These are phyloP conservation scores for Lachancea nothofagi DNA, from an alignment of 805 yeast species.

Conservation along the genomic window DNA sequence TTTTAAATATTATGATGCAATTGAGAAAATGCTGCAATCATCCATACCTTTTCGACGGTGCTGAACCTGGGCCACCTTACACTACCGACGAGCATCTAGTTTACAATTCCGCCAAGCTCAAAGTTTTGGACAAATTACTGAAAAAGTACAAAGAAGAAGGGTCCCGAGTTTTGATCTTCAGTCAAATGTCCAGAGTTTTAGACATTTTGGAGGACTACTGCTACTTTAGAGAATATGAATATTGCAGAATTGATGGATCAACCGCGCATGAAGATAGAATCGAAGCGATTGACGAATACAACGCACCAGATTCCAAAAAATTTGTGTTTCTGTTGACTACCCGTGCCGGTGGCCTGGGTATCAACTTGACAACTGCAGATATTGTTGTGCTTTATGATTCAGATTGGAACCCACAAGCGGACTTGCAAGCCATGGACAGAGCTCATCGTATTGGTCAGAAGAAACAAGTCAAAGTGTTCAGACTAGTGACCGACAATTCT, in stretches of 20 bases:
- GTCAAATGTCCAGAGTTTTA: constrained; percentile 78
- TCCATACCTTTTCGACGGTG: constrained; percentile 81
- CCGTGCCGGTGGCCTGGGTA: constrained; percentile 88
- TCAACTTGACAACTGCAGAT: constrained; percentile 76
- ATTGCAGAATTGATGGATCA: constrained; percentile 79
- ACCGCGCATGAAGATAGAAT: constrained; percentile 77
- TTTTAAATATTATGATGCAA: constrained; percentile 79
- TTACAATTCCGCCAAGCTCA: constrained; percentile 64
- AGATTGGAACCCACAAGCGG: constrained; percentile 89
- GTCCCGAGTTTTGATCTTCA: constrained; percentile 70
- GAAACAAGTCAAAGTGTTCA: constrained; percentile 72
- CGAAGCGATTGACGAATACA: constrained; percentile 70
- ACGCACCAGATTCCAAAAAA: constrained; percentile 65
- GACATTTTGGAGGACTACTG: constrained; percentile 80
- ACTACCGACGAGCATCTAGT: constrained; percentile 82
- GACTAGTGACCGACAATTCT: constrained; percentile 75
- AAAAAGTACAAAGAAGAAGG: constrained; percentile 61
- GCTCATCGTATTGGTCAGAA: constrained; percentile 87
- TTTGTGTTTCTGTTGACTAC: constrained; percentile 75
- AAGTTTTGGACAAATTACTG: constrained; percentile 62
- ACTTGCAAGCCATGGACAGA: constrained; percentile 84
- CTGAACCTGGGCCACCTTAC: constrained; percentile 85
- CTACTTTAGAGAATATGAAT: constrained; percentile 58
- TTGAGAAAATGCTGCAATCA: constrained; percentile 80
- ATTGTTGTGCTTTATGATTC: constrained; percentile 70